Evolutionary conservation across 371 early-diverging fungal genomes (phyloP).

Genomic region (Zychaea mexicana): DNA sequence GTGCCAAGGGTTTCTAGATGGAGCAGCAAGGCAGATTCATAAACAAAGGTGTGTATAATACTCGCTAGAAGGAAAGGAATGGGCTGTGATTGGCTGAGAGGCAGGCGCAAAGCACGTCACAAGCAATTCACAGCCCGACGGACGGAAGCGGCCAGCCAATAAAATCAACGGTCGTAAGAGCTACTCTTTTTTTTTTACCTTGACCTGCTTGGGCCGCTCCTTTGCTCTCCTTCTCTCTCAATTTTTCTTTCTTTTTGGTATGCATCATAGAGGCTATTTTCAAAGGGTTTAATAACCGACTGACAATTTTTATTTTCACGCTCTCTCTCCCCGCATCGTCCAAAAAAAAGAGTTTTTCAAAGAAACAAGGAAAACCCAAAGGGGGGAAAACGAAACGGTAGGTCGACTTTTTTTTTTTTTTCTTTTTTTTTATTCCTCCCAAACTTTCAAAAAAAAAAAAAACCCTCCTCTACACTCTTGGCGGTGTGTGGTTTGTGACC

Average conservation of each 20-base stretch:
- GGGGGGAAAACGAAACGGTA: constrained; percentile 12
- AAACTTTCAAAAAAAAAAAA: neutral
- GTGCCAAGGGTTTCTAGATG: no score
- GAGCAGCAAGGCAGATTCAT: no score
- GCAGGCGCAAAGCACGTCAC: no score
- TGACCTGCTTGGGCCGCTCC: neutral
- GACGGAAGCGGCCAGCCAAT: neutral
- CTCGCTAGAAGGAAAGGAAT: no score
- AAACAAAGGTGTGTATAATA: no score
- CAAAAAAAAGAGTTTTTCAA: neutral
- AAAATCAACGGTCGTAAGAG: neutral
- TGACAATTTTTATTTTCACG: neutral
- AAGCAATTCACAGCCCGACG: neutral
- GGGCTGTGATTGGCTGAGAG: no score
- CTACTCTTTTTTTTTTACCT: neutral
- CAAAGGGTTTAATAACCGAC: constrained; percentile 11
- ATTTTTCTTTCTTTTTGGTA: constrained; percentile 9
- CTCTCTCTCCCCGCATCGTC: neutral
- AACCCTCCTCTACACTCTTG: neutral
- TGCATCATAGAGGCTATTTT: neutral
- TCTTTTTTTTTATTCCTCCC: neutral
- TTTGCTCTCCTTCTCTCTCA: neutral
- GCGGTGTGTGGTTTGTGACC: neutral
- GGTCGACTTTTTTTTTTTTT: neutral
- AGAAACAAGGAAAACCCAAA: constrained; percentile 7